Evolutionary conservation across 2,329 filamentous ascomycete genomes (phyloP), one percentile per base, ranked within the genome.

Genomic region (Thelonectria rubi): DNA sequence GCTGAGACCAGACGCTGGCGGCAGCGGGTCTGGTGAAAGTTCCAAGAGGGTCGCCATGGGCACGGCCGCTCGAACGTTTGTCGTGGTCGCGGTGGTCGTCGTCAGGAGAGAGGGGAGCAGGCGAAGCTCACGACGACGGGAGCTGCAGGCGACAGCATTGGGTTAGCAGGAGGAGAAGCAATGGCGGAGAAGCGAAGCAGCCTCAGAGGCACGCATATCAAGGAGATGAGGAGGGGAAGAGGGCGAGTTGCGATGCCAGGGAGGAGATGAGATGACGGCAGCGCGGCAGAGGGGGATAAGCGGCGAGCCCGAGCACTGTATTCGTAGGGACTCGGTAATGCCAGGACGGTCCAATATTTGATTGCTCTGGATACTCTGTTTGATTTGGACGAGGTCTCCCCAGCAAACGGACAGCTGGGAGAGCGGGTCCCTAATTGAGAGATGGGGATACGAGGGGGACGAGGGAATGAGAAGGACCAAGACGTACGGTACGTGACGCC

Each of bases 1-100:
- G 70, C 70, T 72, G 70, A 72, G 70, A 61, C 67, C 70, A 71
- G 70, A 55, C 52, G 65, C 67, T 71, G 68, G 70, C 56, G 69
- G 61, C 65, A 72, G 64, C 69, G 70, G 68, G 60, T 62, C 58
- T 61, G 55, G 46, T 51, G 63, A 69, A 66, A 63, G 58, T 60
- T 70, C 68, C 67, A 71, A 40, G 40, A 61, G 64, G 68, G 63
- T 69, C 57, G 71, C 71, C 71, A 73, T 72, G 61, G 62, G 66
- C 69, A 67, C 63, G 68, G 62, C 63, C 66, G 57, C 62, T 64
- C 24, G 48, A 43, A 47, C 12, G 52, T 53, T n/a, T 12, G 26
- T 43, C n/a, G 37, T 39, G 30, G 51, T 58, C 43, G 59, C 11
- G 34, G 14, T 15, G 34, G 34, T 59, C 55, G 37, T 46, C 32